phyloP scores from a whole-genome alignment of 345 rosid genomes.

The Brassica juncea region DNA sequence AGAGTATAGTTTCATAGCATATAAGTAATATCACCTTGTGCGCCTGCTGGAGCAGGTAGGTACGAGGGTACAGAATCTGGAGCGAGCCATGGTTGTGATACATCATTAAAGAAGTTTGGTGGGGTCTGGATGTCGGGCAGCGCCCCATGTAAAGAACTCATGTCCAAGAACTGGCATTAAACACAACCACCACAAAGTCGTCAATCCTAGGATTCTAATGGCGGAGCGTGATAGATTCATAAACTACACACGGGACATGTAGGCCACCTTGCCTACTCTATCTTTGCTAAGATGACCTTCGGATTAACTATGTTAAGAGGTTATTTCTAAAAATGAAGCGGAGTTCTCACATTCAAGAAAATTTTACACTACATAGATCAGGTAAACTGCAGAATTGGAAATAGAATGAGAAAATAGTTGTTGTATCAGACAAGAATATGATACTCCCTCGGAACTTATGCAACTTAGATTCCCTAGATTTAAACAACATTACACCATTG shows the following conservation, averaged over 20 bases:
- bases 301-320: neutral
- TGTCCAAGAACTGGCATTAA: constrained; percentile 73
- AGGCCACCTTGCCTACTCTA: neutral
- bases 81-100: constrained; percentile 61
- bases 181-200: constrained; percentile 18
- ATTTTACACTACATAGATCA: neutral
- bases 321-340: neutral
- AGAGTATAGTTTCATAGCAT: neutral
- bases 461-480: neutral
- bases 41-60: constrained; percentile 44
- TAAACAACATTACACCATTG: neutral
- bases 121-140: constrained; percentile 61
- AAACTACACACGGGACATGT: neutral
- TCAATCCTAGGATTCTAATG: neutral
- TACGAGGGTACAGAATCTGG: constrained; percentile 33
- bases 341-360: neutral
- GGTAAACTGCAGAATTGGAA: neutral
- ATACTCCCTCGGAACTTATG: neutral
- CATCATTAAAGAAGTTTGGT: constrained; percentile 51
- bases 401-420: neutral
- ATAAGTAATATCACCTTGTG: constrained; percentile 56
- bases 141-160: constrained; percentile 69
- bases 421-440: neutral
- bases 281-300: neutral
- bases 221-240: constrained; percentile 15